Percentiles rank a stretch among this genome's conserved stretches.
phyloP scores from a whole-genome alignment of 306 rosid species.

The Rubus idaeus region DNA sequence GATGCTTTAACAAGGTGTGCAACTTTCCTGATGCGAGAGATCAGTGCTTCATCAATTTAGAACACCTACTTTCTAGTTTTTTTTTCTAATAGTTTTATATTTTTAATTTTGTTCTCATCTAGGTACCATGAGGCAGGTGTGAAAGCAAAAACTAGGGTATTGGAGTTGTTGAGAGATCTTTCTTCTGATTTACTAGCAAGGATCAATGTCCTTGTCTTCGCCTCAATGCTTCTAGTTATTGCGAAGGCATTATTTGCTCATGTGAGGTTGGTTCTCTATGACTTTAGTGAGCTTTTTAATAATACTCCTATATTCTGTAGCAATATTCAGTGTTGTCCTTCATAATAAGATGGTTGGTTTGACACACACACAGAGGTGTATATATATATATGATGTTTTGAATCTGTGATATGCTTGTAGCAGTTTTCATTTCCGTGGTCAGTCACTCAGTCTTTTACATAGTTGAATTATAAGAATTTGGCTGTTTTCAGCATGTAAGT shows the following conservation, averaged over 20 bases:
- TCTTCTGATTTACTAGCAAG: slow-evolving; percentile 74
- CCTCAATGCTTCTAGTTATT: slow-evolving; percentile 82
- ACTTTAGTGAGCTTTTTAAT: slow-evolving; percentile 19
- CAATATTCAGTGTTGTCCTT: background rate
- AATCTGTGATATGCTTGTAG: background rate
- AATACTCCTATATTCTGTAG: background rate
- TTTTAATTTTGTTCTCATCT: slow-evolving; percentile 20
- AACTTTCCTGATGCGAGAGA: slow-evolving; percentile 9
- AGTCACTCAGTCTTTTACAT: background rate
- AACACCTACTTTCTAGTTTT: background rate
- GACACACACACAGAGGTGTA: background rate
- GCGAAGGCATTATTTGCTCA: slow-evolving; percentile 92
- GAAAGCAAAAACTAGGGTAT: slow-evolving; percentile 69
- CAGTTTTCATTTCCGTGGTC: background rate
- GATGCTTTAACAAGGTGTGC: slow-evolving; percentile 73
- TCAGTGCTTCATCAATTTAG: background rate
- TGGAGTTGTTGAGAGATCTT: slow-evolving; percentile 77
- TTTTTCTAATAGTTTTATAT: background rate
- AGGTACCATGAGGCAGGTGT: slow-evolving; percentile 85
- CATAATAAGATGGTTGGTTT: slow-evolving; percentile 3
- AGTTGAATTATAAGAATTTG: background rate
- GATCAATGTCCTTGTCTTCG: slow-evolving; percentile 75
- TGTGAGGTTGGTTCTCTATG: slow-evolving; percentile 68
- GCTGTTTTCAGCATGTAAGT: background rate
- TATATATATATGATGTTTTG: background rate